Base-by-base conservation (phyloP, 768 basidiomycete species). In the Psilocybe subaeruginosa region DNA sequence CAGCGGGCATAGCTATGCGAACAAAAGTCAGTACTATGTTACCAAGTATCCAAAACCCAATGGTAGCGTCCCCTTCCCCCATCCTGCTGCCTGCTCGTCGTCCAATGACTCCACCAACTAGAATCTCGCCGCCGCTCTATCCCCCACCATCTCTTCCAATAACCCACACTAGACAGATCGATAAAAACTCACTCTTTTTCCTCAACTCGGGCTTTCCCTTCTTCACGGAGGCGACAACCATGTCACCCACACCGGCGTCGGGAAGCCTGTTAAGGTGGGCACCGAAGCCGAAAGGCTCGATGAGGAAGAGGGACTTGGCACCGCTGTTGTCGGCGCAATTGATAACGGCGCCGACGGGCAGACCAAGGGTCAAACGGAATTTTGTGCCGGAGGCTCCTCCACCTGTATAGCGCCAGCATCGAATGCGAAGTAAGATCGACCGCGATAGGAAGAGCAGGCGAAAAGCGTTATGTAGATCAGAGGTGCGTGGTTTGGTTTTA, bases 251-350 rank as follows among this genome's bases (percentile, higher is more conserved):
- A 83, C 90, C 91, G 64, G 92, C 95, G 76, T 97, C 97, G 64
- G 97, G 97, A 63, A 99, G 85, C 79, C 97, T 86, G 87, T 99
- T 99, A 53, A 99, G 87, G 76, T 91, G 95, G 66, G 97, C 91
- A 77, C 97, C 97, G 76, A 92, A 93, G 56, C 96, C 93, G 73
- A 88, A 95, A 57, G 97, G 94, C 77, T 97, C 94, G 73, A 99
- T 99, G 73, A 99, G 75, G 80, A 81, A 97, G 66, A 97, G 85
- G 59, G 91, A 94, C 82, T 98, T 99, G 68, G 97, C 97, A 66
- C 97, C 97, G 73, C 92, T 94, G 89, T 99, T 99, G 84, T 99
- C 97, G 54, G 95, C 95, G 78, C 97, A 97, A 78, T 97, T 97
- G 73, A 97, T 82, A 65, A 97, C 95, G 68, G 95, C 95, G 67